These are phyloP conservation scores for Elsinoe arachidis DNA, from an alignment of 2,329 filamentous ascomycete genomes.

Conservation along the genomic window DNA sequence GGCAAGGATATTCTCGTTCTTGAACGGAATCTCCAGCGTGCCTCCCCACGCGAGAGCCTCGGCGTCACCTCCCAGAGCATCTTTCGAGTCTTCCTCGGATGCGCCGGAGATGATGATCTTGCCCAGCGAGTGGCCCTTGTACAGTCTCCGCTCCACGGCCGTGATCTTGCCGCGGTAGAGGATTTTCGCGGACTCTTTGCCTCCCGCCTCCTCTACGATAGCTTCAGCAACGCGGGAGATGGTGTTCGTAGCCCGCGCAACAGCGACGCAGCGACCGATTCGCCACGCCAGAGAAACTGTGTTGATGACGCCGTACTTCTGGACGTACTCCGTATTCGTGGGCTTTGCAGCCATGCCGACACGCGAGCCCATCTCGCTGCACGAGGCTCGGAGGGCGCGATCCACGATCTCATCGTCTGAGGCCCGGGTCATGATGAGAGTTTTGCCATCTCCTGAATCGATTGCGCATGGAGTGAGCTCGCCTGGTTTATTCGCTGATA, in stretches of 20 bases:
- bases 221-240: constrained; percentile 48
- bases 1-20: constrained; percentile 65
- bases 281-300: constrained; percentile 38
- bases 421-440: constrained; percentile 36
- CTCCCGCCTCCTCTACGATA: constrained; percentile 52
- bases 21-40: constrained; percentile 57
- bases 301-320: constrained; percentile 32
- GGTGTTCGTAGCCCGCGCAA: constrained; percentile 41
- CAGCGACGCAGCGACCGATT: constrained; percentile 52
- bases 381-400: constrained; percentile 34
- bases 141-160: constrained; percentile 48
- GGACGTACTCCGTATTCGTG: constrained; percentile 31
- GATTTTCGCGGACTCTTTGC: constrained; percentile 44
- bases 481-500: constrained; percentile 34
- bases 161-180: constrained; percentile 59
- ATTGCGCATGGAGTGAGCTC: constrained; percentile 38
- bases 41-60: constrained; percentile 36
- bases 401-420: constrained; percentile 36
- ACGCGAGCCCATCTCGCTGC: constrained; percentile 19
- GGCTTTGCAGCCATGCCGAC: constrained; percentile 36
- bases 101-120: constrained; percentile 43
- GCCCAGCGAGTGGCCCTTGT: constrained; percentile 52
- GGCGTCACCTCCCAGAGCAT: constrained; percentile 22
- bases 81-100: constrained; percentile 21
- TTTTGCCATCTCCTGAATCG: constrained; percentile 38